Conservation (phyloP, 768 basidiomycete genomes). For the Tylopilus subfusipes region DNA sequence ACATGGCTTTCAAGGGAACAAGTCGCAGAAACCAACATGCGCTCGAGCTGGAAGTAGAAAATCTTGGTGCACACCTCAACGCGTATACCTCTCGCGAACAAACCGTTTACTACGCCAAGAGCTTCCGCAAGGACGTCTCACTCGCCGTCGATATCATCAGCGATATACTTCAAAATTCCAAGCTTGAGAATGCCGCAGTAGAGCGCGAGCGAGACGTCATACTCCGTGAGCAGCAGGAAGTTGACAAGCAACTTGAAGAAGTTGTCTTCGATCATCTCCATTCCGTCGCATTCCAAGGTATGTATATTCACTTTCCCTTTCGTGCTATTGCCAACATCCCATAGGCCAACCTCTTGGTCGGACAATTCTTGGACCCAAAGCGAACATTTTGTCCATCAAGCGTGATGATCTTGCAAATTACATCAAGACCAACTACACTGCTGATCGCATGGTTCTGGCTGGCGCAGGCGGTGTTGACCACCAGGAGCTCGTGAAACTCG, state of each 20-base stretch:
- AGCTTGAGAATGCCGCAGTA: conserved; percentile 81
- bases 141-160: conserved; percentile 93
- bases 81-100: conserved; percentile 99
- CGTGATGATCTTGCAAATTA: conserved; percentile 84
- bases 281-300: conserved; percentile 94
- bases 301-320: background rate
- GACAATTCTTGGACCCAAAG: conserved; percentile 95
- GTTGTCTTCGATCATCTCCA: conserved; percentile 99
- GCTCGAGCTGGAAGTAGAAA: conserved; percentile 96
- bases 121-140: conserved; percentile 93
- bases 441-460: conserved; percentile 98
- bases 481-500: conserved; percentile 87
- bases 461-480: conserved; percentile 96
- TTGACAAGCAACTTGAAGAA: conserved; percentile 97
- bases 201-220: conserved; percentile 97
- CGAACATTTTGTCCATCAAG: conserved; percentile 93
- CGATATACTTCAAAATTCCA: conserved; percentile 96
- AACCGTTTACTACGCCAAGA: conserved; percentile 99
- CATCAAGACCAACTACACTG: conserved; percentile 97
- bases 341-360: conserved; percentile 91
- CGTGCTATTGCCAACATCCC: conserved; percentile 6
- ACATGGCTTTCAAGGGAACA: conserved; percentile 98
- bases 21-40: conserved; percentile 80
- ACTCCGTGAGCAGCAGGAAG: conserved; percentile 95
- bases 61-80: conserved; percentile 94